These are phyloP conservation scores for Aspergillus brunneoviolaceus DNA, from an alignment of 2,329 filamentous ascomycete species.

Conservation along the genomic window DNA sequence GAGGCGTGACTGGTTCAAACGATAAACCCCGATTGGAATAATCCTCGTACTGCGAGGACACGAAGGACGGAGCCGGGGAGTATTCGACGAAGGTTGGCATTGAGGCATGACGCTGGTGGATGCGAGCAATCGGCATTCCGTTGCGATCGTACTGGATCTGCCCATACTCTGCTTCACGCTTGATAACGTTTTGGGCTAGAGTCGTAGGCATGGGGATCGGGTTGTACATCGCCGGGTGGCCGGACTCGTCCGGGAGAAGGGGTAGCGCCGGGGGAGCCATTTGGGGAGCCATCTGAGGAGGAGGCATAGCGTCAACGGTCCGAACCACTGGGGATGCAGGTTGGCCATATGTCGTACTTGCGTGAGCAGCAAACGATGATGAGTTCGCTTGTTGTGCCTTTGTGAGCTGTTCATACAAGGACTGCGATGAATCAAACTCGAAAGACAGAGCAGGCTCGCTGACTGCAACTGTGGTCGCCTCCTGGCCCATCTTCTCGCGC, in stretches of 20 bases:
- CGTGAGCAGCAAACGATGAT: slow-evolving; percentile 86
- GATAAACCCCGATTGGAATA: slow-evolving; percentile 96
- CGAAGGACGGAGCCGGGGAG: slow-evolving; percentile 94
- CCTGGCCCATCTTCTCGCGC: slow-evolving; percentile 98
- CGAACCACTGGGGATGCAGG: slow-evolving; percentile 86
- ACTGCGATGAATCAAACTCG: slow-evolving; percentile 98
- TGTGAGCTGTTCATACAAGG: slow-evolving; percentile 97
- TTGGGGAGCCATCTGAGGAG: slow-evolving; percentile 77
- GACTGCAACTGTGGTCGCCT: slow-evolving; percentile 93
- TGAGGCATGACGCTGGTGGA: slow-evolving; percentile 92
- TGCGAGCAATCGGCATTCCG: slow-evolving; percentile 76
- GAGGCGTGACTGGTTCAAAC: slow-evolving; percentile 94
- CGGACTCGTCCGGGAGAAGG: slow-evolving; percentile 61
- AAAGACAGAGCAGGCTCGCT: slow-evolving; percentile 97
- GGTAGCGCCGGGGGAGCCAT: slow-evolving; percentile 68
- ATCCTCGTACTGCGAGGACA: slow-evolving; percentile 97
- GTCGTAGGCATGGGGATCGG: slow-evolving; percentile 68
- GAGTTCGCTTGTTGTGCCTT: slow-evolving; percentile 99
- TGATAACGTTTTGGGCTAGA: slow-evolving; percentile 72
- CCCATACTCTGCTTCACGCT: slow-evolving; percentile 82
- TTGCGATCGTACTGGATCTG: slow-evolving; percentile 90
- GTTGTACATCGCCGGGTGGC: slow-evolving; percentile 68
- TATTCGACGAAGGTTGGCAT: slow-evolving; percentile 99
- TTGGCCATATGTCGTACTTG: slow-evolving; percentile 64
- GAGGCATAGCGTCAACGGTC: slow-evolving; percentile 86